Evolutionary conservation across 2,329 filamentous ascomycete genomes (phyloP), one percentile per base, ranked within the genome.

Genomic region (Hypoxylon sp.): DNA sequence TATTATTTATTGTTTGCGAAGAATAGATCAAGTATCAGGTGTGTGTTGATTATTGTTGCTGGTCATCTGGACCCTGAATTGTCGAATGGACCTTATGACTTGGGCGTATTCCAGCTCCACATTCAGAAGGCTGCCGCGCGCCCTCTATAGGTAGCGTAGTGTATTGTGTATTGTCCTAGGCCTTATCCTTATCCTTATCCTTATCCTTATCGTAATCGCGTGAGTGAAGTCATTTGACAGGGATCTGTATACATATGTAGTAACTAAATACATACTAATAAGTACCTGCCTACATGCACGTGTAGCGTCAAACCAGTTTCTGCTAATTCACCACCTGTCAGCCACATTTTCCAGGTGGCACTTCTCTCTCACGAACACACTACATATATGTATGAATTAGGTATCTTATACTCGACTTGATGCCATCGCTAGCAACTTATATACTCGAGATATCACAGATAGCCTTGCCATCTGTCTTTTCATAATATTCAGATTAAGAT

Each of bases 191-290:
- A 64, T 61, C 35, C 2, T 70, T 73, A 73, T 71, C 66, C 47
- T 53, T 73, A 72, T 72, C 64, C 37, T 57, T 55, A 68, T 54
- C 61, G 48, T 47, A 55, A 42, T 57, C 56, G 65, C 50, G 51
- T 60, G 55, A 60, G 72, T 75, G 74, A 74, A 72, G 73, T 74
- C 74, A 75, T 73, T 64, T 29, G 63, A 54, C 31, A 59, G 52
- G 61, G 56, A 31, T 58, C 35, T 22, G 37, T 22, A 44, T 37
- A 50, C 4, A 14, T 17, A 19, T 14, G 19, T 44, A n/a, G 13
- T 17, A 47, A 19, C 29, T 17, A 33, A 29, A n/a, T 46, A 14
- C 13, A 39, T 57, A 26, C 37, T 19, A 37, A n/a, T n/a, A n/a
- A n/a, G n/a, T 22, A 22, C 46, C 42, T 57, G 39, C 52, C 19